phyloP scores from a whole-genome alignment of 164 flowering plant genomes.

The Macadamia integrifolia region DNA sequence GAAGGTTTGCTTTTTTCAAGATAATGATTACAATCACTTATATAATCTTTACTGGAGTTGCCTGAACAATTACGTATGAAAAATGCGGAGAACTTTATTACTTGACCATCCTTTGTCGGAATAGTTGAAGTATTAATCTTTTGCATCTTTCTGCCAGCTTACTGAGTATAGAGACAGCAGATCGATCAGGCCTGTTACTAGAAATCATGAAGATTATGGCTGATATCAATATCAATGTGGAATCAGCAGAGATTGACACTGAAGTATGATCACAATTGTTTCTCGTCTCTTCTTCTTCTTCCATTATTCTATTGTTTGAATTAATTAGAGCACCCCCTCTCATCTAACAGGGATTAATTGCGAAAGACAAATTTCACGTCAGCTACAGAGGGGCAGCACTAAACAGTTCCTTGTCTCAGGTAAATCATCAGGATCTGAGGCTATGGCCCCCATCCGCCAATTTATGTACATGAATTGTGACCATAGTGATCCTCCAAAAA shows the following conservation, averaged over 20 bases:
- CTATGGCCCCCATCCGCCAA: too few relatives aligned
- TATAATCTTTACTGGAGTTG: not conserved
- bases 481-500: too few relatives aligned
- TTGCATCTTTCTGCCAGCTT: conserved; percentile 40
- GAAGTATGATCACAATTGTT: conserved; percentile 42
- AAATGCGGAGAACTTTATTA: not conserved
- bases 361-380: conserved; percentile 86
- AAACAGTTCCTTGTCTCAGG: conserved; percentile 74
- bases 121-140: not conserved
- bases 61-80: too few relatives aligned
- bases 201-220: conserved; percentile 74
- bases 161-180: conserved; percentile 93
- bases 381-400: conserved; percentile 81
- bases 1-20: conserved; percentile 52
- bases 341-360: conserved; percentile 35
- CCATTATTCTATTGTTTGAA: not conserved
- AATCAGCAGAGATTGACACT: conserved; percentile 95
- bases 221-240: conserved; percentile 76
- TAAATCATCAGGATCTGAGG: conserved; percentile 11
- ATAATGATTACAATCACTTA: not conserved
- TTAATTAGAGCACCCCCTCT: not conserved
- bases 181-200: conserved; percentile 78
- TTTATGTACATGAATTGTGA: too few relatives aligned
- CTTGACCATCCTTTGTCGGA: not conserved
- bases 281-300: not conserved